phyloP scores from a whole-genome alignment of 1,284 basidiomycete genomes.

The Microbotryum scabiosae region DNA sequence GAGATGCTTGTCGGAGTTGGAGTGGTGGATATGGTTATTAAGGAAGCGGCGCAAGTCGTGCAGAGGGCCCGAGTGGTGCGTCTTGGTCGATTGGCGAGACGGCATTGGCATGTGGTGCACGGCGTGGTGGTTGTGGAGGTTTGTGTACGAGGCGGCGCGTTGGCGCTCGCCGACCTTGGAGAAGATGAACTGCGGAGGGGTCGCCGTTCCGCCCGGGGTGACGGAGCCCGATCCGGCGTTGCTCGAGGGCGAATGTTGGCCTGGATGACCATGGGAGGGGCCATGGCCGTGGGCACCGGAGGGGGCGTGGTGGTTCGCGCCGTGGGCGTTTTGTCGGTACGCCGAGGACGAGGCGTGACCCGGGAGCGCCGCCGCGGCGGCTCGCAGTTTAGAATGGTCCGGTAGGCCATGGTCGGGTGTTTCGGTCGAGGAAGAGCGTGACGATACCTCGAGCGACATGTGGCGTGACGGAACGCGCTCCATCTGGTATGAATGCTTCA shows the following conservation, averaged over 20 bases:
- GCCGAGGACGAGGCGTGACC: conserved; percentile 9
- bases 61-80: conserved; percentile 53
- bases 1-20: conserved; percentile 36
- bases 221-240: conserved; percentile 11
- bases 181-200: conserved; percentile 37
- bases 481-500: conserved; percentile 12
- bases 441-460: conserved; percentile 21
- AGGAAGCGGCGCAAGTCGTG: conserved; percentile 87
- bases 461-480: conserved; percentile 28
- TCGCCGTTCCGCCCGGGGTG: conserved; percentile 31
- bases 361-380: conserved; percentile 20
- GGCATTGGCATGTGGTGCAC: conserved; percentile 8
- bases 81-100: conserved; percentile 39
- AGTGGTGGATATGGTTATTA: conserved; percentile 72
- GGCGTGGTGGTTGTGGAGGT: conserved; percentile 9
- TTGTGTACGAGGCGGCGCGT: conserved; percentile 21
- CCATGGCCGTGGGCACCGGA: background rate
- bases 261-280: background rate
- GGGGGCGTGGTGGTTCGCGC: conserved; percentile 3
- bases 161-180: conserved; percentile 28
- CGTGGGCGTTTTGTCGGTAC: conserved; percentile 1
- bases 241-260: background rate
- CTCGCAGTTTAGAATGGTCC: conserved; percentile 19
- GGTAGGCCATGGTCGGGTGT: conserved; percentile 20
- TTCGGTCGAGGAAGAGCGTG: background rate